These are phyloP conservation scores for Penicillium longicatenatum DNA, from an alignment of 495 filamentous ascomycete species.

Conservation along the genomic window DNA sequence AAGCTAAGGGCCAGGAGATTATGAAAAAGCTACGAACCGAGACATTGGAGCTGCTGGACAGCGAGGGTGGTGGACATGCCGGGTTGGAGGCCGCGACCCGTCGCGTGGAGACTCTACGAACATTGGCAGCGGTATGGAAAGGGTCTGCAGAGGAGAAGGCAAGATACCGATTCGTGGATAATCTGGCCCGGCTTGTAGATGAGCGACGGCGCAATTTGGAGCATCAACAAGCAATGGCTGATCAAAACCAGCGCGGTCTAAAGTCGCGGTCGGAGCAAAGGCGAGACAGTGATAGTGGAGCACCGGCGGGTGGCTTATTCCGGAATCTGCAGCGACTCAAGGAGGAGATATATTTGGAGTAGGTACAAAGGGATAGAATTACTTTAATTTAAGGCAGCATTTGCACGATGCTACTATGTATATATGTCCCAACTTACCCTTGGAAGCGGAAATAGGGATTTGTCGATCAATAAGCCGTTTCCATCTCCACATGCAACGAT, in stretches of 20 bases:
- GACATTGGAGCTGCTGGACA: constrained; percentile 65
- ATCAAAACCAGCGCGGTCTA: constrained; percentile 27
- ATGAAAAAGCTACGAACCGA: constrained; percentile 69
- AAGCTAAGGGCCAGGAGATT: constrained; percentile 78
- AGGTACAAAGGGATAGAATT: not conserved
- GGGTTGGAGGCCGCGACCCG: constrained; percentile 66
- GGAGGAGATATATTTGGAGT: constrained; percentile 67
- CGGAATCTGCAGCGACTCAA: constrained; percentile 78
- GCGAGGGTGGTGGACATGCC: constrained; percentile 38
- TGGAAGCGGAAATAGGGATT: not conserved
- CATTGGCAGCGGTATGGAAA: constrained; percentile 79
- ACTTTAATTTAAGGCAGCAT: not conserved
- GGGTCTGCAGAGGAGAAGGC: constrained; percentile 92
- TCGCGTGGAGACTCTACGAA: constrained; percentile 71
- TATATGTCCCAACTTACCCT: not conserved
- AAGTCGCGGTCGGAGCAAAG: constrained; percentile 29
- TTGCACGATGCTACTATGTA: not conserved
- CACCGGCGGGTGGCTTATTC: constrained; percentile 72
- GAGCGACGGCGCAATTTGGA: constrained; percentile 59
- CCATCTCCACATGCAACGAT: constrained; percentile 22
- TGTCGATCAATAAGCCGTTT: not conserved
- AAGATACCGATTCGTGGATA: constrained; percentile 76
- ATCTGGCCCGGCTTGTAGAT: constrained; percentile 62
- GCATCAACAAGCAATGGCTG: constrained; percentile 51
- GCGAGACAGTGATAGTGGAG: constrained; percentile 44